Percentiles rank a stretch among this genome's conserved stretches.
These are phyloP conservation scores for Edaphochlamys debaryana DNA, from an alignment of 139 green algal genomes.

Conservation along the genomic window DNA sequence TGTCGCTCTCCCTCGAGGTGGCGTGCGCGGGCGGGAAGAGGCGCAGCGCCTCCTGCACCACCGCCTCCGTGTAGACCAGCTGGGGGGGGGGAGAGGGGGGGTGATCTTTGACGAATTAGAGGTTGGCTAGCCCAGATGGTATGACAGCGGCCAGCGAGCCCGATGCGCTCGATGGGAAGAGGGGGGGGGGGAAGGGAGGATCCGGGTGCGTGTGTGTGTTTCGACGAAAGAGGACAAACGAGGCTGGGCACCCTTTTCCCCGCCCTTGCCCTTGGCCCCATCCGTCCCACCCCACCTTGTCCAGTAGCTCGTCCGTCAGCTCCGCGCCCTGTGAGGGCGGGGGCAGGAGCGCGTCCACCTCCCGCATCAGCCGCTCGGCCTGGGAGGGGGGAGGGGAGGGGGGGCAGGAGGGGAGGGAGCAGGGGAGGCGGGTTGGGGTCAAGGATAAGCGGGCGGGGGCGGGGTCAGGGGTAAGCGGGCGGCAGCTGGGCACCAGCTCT, in stretches of 20 bases:
- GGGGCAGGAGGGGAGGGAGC: background rate
- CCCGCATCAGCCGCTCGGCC: background rate
- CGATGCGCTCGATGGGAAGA: background rate
- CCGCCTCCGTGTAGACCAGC: constrained; percentile 51
- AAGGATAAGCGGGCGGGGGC: too few relatives aligned
- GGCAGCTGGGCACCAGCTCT: too few relatives aligned
- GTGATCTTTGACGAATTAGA: background rate
- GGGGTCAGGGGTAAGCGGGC: too few relatives aligned
- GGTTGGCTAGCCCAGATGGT: too few relatives aligned
- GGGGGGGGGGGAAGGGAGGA: too few relatives aligned
- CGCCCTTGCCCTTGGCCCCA: too few relatives aligned
- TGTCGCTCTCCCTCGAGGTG: background rate
- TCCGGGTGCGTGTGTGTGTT: background rate
- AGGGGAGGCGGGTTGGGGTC: background rate
- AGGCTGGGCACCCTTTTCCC: too few relatives aligned
- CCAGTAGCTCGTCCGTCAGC: background rate
- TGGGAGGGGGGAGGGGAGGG: background rate
- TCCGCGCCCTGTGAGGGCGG: background rate
- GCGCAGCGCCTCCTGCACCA: constrained; percentile 61
- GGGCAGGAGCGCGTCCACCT: constrained; percentile 2
- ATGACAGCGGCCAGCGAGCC: background rate
- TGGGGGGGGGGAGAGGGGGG: background rate
- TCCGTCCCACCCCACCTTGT: background rate
- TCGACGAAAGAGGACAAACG: too few relatives aligned
- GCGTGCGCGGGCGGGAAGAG: constrained; percentile 54